Conservation (phyloP, 768 basidiomycete species). For the Trametes maxima region DNA sequence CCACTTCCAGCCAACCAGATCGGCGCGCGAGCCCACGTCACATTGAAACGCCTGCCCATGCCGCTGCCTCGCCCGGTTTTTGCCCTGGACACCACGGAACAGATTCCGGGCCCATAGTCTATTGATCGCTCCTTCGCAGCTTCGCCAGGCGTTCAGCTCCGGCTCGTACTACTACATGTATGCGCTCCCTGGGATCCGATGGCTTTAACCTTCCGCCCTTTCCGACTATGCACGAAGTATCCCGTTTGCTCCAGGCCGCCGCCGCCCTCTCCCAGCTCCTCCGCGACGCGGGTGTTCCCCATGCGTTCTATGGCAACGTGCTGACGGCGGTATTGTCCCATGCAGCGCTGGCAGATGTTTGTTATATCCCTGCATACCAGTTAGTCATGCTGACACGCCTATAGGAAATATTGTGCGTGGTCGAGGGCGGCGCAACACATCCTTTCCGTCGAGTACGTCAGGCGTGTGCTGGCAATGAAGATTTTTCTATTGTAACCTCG, state of each 20-base stretch:
- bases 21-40: conserved; percentile 15
- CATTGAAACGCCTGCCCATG: conserved; percentile 15
- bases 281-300: conserved; percentile 57
- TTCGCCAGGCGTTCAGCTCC: conserved; percentile 24
- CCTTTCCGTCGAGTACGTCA: conserved; percentile 83
- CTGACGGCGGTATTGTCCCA: conserved; percentile 71
- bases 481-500: conserved; percentile 68
- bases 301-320: conserved; percentile 81
- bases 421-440: conserved; percentile 69
- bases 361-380: conserved; percentile 30
- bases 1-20: conserved; percentile 7
- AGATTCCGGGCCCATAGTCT: conserved; percentile 18
- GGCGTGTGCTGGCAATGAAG: conserved; percentile 63
- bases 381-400: conserved; percentile 16
- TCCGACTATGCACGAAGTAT: conserved; percentile 67
- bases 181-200: conserved; percentile 9
- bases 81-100: conserved; percentile 26
- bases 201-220: conserved; percentile 42
- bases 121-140: conserved; percentile 25
- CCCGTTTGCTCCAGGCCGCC: conserved; percentile 78
- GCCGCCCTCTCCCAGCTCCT: conserved; percentile 71
- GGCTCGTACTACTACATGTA: conserved; percentile 21
- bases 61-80: conserved; percentile 15
- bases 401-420: conserved; percentile 85
- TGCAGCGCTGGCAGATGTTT: conserved; percentile 64